Evolutionary conservation across 225 moss, liverwort and hornwort species (phyloP).

Genomic region (Bryoerythrophyllum caledonicum): DNA sequence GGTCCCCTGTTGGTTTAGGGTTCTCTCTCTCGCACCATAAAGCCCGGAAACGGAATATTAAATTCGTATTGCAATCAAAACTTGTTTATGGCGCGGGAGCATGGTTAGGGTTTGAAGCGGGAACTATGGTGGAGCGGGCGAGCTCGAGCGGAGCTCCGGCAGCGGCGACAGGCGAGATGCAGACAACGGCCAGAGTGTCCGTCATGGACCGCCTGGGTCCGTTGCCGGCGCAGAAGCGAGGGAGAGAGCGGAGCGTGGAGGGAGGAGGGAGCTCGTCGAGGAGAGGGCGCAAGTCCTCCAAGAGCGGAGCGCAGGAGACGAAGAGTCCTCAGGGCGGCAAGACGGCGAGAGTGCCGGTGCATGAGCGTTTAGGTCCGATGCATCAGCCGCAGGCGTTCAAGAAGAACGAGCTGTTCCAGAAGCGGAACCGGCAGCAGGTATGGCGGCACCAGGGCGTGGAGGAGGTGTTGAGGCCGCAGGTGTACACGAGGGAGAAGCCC

Average conservation of each 20-base stretch:
- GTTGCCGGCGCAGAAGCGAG: slow-evolving; percentile 32
- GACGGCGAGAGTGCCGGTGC: slow-evolving; percentile 26
- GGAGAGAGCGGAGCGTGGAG: slow-evolving; percentile 25
- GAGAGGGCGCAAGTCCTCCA: slow-evolving; percentile 24
- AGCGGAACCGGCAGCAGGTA: slow-evolving; percentile 34
- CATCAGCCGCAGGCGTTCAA: slow-evolving; percentile 22
- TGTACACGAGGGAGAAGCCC: slow-evolving; percentile 3
- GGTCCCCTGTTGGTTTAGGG: too few species aligned
- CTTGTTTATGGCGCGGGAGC: too few species aligned
- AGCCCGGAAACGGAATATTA: too few species aligned
- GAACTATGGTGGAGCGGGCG: slow-evolving; percentile 26
- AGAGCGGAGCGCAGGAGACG: slow-evolving; percentile 5
- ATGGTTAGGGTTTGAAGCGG: neutral
- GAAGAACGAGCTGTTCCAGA: slow-evolving; percentile 29
- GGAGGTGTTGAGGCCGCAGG: slow-evolving; percentile 30
- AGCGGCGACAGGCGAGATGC: slow-evolving; percentile 1
- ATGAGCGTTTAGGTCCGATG: slow-evolving; percentile 40
- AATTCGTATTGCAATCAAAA: too few species aligned
- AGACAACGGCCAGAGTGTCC: slow-evolving; percentile 30
- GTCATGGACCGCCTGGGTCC: slow-evolving; percentile 49
- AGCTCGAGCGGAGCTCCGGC: slow-evolving; percentile 18
- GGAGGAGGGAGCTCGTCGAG: neutral
- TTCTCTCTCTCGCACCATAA: too few species aligned
- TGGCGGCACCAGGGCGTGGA: slow-evolving; percentile 34
- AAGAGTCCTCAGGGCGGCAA: neutral